Conservation (phyloP, 495 filamentous ascomycete species). For the Aspergillus mulundensis region DNA sequence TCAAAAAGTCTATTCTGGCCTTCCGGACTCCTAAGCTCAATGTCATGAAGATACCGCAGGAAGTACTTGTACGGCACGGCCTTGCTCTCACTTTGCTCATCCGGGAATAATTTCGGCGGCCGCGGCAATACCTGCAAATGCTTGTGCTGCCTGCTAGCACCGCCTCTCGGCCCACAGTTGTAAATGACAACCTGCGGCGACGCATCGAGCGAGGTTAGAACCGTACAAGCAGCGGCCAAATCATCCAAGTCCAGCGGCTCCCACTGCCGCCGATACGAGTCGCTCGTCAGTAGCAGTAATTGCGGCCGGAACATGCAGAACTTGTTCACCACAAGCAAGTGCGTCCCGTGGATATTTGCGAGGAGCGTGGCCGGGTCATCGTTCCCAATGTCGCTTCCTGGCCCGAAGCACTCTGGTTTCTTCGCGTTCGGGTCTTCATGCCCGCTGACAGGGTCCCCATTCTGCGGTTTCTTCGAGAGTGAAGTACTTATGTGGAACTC, state of each 20-base stretch:
- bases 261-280: slow-evolving; percentile 35
- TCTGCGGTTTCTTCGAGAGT: slow-evolving; percentile 2
- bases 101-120: slow-evolving; percentile 13
- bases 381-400: slow-evolving; percentile 6
- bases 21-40: background rate
- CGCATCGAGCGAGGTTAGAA: slow-evolving; percentile 14
- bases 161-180: slow-evolving; percentile 34
- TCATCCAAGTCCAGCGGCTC: slow-evolving; percentile 21
- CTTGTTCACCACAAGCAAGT: slow-evolving; percentile 38
- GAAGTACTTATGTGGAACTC: slow-evolving; percentile 5
- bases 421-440: background rate
- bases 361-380: background rate
- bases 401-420: slow-evolving; percentile 5
- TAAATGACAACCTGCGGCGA: slow-evolving; percentile 26
- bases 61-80: slow-evolving; percentile 2
- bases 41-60: background rate
- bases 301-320: slow-evolving; percentile 39
- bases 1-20: slow-evolving; percentile 6
- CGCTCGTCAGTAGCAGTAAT: slow-evolving; percentile 33
- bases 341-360: slow-evolving; percentile 16
- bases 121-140: slow-evolving; percentile 39
- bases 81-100: slow-evolving; percentile 11
- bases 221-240: slow-evolving; percentile 18
- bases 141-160: slow-evolving; percentile 42
- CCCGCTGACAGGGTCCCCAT: slow-evolving; percentile 1